Evolutionary conservation across 352 stramenopile species (phyloP).

Genomic region (Halophytophthora batemanensis): DNA sequence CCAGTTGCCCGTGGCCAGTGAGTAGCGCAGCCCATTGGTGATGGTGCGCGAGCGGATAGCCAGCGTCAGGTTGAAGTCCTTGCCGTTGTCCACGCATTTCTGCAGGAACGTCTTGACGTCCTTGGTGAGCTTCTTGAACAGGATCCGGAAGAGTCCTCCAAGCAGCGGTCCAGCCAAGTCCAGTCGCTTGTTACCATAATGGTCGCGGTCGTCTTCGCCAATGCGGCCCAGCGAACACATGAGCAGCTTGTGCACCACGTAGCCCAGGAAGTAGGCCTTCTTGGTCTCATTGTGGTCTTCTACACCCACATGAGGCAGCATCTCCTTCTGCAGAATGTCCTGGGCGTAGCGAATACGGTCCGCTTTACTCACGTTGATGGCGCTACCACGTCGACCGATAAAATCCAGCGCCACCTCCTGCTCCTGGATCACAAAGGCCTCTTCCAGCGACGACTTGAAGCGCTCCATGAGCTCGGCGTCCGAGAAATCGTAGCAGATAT

Average conservation of each 20-base stretch:
- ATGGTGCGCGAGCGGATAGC: conserved; percentile 98
- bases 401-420: conserved; percentile 98
- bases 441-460: conserved; percentile 98
- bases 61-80: conserved; percentile 96
- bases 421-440: conserved; percentile 98
- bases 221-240: conserved; percentile 97
- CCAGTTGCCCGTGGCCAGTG: conserved; percentile 99
- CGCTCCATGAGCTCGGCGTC: conserved; percentile 99
- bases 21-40: conserved; percentile 98
- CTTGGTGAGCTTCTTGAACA: conserved; percentile 99
- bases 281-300: conserved; percentile 98
- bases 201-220: conserved; percentile 99
- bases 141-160: conserved; percentile 95
- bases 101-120: conserved; percentile 95
- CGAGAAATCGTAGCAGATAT: conserved; percentile 98
- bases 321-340: conserved; percentile 99
- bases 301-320: conserved; percentile 98
- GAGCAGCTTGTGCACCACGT: conserved; percentile 99
- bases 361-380: conserved; percentile 95
- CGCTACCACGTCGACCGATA: conserved; percentile 95
- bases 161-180: conserved; percentile 98
- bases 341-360: conserved; percentile 98
- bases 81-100: conserved; percentile 90
- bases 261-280: conserved; percentile 98
- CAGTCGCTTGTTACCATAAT: conserved; percentile 99